These are phyloP conservation scores for Adansonia digitata DNA, from an alignment of 345 rosid genomes.

Conservation along the genomic window DNA sequence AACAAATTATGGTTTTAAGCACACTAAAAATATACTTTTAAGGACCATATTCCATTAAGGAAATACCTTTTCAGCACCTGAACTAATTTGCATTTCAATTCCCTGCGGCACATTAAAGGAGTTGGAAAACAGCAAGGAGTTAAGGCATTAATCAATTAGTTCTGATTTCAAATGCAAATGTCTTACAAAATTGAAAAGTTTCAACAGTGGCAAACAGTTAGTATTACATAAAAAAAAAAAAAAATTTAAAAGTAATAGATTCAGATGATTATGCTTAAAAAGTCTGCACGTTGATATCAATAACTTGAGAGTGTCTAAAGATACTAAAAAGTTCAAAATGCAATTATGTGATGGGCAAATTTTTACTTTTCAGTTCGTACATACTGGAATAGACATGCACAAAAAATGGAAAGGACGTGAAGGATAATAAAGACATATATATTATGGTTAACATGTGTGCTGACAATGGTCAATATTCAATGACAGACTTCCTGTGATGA, in stretches of 20 bases:
- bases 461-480: background rate
- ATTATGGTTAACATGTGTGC: background rate
- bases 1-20: background rate
- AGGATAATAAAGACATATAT: background rate
- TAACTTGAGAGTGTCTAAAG: background rate
- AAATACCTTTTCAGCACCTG: conserved; percentile 83
- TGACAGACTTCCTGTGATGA: background rate
- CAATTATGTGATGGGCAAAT: background rate
- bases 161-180: background rate
- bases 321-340: background rate
- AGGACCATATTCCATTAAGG: conserved; percentile 17
- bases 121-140: background rate
- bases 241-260: background rate
- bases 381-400: background rate
- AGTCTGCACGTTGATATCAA: background rate
- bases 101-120: conserved; percentile 39
- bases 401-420: background rate
- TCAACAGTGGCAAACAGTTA: background rate
- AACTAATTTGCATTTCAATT: conserved; percentile 79
- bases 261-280: background rate
- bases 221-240: too few species aligned
- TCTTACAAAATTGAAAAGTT: background rate
- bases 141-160: background rate
- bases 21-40: background rate
- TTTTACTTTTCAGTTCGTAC: background rate